Evolutionary conservation across 257 asterid species (phyloP).

Genomic region (Jaltomata sinuosa): DNA sequence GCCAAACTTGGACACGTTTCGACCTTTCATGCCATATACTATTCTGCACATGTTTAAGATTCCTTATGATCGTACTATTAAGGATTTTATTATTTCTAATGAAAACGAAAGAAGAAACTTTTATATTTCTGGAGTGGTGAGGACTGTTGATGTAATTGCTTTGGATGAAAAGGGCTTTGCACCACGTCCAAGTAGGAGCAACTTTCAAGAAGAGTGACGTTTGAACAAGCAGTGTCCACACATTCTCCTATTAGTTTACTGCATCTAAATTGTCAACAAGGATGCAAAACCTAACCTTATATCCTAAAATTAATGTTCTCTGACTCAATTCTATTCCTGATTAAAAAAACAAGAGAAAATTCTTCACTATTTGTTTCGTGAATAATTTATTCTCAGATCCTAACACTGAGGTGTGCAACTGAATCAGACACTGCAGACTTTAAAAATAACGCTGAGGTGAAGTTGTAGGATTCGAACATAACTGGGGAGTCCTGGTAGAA

Average conservation of each 20-base stretch:
- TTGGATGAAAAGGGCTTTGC: no score
- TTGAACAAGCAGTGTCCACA: no score
- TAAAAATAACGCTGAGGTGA: not conserved
- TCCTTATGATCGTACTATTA: not conserved
- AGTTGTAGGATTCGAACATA: not conserved
- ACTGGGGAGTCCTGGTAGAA: not conserved
- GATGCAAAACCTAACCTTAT: no score
- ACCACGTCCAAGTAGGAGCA: no score
- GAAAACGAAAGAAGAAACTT: no score
- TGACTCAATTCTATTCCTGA: not conserved
- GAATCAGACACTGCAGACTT: not conserved
- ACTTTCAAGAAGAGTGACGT: no score
- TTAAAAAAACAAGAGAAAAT: not conserved
- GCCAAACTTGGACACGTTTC: not conserved
- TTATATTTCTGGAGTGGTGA: not conserved
- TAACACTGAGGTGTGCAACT: not conserved
- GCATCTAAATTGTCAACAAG: no score
- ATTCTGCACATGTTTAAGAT: not conserved
- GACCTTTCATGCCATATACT: not conserved
- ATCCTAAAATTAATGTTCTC: not conserved
- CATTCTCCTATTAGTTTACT: no score
- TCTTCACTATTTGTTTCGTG: not conserved
- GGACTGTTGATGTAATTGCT: no score
- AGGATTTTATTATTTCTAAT: not conserved
- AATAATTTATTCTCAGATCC: not conserved